Conservation (phyloP, 192 early-diverging fungal genomes). For the Spinellus fusiger region DNA sequence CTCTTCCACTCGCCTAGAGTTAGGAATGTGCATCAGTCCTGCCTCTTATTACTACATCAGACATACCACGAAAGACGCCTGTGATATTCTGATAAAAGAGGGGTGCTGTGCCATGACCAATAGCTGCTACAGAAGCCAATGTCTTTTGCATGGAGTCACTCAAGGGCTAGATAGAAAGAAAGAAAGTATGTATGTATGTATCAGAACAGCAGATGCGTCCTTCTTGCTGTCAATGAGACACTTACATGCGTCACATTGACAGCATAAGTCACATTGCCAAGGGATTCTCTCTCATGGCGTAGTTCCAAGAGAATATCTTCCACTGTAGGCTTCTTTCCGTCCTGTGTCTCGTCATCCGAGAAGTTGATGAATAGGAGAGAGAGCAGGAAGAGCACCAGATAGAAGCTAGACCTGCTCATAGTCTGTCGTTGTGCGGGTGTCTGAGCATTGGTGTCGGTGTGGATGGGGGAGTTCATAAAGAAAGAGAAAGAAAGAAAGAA, state of each 20-base stretch:
- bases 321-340: constrained; percentile 13
- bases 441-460: constrained; percentile 9
- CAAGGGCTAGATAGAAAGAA: neutral
- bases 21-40: constrained; percentile 16
- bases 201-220: neutral
- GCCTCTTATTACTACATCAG: neutral
- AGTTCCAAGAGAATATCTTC: constrained; percentile 25
- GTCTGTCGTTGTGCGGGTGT: constrained; percentile 14
- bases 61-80: constrained; percentile 43
- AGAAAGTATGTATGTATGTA: neutral
- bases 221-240: neutral
- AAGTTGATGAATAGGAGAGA: constrained; percentile 38
- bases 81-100: constrained; percentile 50
- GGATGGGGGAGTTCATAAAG: neutral
- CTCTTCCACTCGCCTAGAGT: constrained; percentile 25
- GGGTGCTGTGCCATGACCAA: constrained; percentile 4
- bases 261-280: constrained; percentile 39
- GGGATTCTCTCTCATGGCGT: constrained; percentile 25
- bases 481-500: neutral
- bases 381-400: constrained; percentile 34
- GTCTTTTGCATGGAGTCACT: neutral
- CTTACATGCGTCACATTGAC: constrained; percentile 40
- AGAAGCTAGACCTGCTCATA: constrained; percentile 29
- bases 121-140: neutral
- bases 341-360: constrained; percentile 31